A percentile compares a stretch with the other conserved stretches of the same genome.
phyloP scores from a whole-genome alignment of 345 rosid genomes.

The Pistacia vera region DNA sequence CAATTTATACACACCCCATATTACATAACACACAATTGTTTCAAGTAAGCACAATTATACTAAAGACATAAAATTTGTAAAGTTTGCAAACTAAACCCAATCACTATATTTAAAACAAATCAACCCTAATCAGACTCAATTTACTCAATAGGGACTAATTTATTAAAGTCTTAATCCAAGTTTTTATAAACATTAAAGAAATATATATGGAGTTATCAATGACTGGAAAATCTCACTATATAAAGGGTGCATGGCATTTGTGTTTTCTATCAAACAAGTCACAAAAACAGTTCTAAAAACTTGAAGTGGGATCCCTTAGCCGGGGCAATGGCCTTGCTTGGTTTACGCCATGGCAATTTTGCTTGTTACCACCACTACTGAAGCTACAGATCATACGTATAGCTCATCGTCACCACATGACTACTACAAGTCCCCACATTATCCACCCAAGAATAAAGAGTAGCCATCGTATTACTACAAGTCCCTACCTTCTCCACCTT shows the following conservation, averaged over 20 bases:
- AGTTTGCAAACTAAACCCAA: too few species aligned
- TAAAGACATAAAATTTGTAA: too few species aligned
- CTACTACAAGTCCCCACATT: neutral
- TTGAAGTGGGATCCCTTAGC: constrained; percentile 29
- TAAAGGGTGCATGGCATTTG: constrained; percentile 14
- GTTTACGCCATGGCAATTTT: constrained; percentile 10
- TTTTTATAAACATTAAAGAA: constrained; percentile 15
- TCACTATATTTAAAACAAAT: too few species aligned
- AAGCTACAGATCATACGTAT: constrained; percentile 3
- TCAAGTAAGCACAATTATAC: too few species aligned
- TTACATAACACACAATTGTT: too few species aligned
- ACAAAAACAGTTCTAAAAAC: neutral
- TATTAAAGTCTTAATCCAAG: constrained; percentile 20
- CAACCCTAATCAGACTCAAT: too few species aligned
- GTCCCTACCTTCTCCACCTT: neutral
- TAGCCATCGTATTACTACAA: constrained; percentile 8
- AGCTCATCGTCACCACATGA: neutral
- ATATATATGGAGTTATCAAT: neutral
- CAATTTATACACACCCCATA: too few species aligned
- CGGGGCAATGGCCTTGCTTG: constrained; percentile 25
- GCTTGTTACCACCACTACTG: too few species aligned
- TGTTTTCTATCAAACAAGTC: neutral
- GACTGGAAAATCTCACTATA: constrained; percentile 24
- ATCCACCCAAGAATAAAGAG: neutral
- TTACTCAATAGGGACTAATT: too few species aligned